phyloP scores from a whole-genome alignment of 306 rosid species.

The Vachellia collinsii region DNA sequence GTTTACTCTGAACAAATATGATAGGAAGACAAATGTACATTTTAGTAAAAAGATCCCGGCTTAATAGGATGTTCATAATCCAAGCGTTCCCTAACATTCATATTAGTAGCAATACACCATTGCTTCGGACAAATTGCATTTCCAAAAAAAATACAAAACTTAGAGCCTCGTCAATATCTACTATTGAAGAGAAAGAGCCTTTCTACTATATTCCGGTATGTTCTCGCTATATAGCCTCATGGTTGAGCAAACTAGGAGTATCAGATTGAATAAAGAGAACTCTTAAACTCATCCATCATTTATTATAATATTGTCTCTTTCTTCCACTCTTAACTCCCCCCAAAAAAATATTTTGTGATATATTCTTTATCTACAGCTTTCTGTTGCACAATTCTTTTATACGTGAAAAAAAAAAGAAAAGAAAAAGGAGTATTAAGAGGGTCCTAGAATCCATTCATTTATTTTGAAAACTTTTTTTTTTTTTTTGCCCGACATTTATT shows the following conservation, averaged over 20 bases:
- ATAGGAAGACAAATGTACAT: background rate
- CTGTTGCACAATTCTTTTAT: background rate
- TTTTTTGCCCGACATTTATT: too few relatives aligned
- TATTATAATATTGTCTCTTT: conserved; percentile 1
- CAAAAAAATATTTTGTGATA: too few relatives aligned
- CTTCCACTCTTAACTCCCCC: background rate
- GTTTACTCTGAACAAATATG: background rate
- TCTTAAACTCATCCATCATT: conserved; percentile 16
- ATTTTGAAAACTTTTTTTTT: background rate
- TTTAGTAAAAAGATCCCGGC: background rate
- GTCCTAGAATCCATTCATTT: conserved; percentile 11
- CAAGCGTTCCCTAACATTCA: background rate
- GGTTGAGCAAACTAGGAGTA: background rate
- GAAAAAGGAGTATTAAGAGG: background rate
- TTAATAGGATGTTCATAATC: background rate
- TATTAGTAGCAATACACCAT: background rate
- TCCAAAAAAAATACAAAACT: too few relatives aligned
- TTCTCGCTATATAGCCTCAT: background rate
- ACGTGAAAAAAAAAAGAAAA: background rate
- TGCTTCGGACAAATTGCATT: background rate
- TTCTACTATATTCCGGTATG: background rate
- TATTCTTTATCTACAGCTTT: background rate
- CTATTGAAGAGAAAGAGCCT: background rate
- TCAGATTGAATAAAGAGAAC: background rate
- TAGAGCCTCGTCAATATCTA: background rate